These are phyloP conservation scores for Citropsis articulata DNA, from an alignment of 345 rosid genomes.

Conservation along the genomic window DNA sequence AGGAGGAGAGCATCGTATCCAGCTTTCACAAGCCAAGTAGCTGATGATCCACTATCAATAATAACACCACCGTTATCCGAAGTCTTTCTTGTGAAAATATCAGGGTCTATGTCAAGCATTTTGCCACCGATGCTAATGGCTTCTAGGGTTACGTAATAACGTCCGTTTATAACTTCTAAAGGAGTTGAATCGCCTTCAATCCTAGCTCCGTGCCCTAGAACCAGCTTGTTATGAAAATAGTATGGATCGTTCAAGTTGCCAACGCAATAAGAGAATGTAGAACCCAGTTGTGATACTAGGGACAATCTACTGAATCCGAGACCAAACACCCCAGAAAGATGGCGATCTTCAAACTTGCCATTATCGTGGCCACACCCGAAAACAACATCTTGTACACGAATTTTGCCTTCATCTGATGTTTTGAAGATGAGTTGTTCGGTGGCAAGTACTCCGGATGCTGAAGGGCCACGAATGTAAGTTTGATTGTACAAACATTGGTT, in stretches of 20 bases:
- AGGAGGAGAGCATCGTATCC: conserved; percentile 32
- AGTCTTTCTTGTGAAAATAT: conserved; percentile 22
- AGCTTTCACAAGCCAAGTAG: conserved; percentile 39
- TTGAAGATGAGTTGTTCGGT: conserved; percentile 41
- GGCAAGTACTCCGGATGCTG: conserved; percentile 44
- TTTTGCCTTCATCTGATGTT: conserved; percentile 34
- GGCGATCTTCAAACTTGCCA: conserved; percentile 26
- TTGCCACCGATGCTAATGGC: conserved; percentile 45
- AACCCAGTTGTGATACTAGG: conserved; percentile 40
- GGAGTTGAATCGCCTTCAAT: conserved; percentile 54
- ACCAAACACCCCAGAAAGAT: conserved; percentile 44
- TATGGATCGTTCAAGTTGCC: conserved; percentile 39
- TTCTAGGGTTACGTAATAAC: conserved; percentile 43
- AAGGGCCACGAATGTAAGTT: conserved; percentile 24
- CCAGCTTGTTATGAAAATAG: conserved; percentile 37
- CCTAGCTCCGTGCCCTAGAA: conserved; percentile 39
- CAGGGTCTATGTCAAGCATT: conserved; percentile 36
- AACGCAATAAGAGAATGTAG: conserved; percentile 56
- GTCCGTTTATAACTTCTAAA: conserved; percentile 29
- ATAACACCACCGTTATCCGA: conserved; percentile 30
- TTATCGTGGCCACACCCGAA: conserved; percentile 56
- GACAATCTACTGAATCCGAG: conserved; percentile 43
- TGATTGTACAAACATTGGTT: conserved; percentile 37
- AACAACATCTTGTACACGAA: conserved; percentile 19
- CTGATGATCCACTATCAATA: conserved; percentile 46